Evolutionary conservation across 2,329 filamentous ascomycete species (phyloP).

Genomic region (Botryotinia narcissicola): DNA sequence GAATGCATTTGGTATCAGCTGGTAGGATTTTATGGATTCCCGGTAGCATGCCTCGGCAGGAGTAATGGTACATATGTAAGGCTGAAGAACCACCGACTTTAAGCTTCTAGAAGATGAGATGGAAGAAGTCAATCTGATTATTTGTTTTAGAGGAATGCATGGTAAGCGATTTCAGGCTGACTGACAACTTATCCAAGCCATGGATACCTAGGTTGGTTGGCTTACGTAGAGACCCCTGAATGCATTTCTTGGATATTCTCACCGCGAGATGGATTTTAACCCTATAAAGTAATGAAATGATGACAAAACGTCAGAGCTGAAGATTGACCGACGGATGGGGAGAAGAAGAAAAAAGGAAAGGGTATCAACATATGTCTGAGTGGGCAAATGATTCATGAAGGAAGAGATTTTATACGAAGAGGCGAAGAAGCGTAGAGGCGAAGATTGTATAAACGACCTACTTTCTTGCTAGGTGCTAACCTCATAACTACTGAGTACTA

Average conservation of each 20-base stretch:
- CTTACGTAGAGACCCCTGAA: not conserved
- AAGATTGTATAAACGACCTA: not conserved
- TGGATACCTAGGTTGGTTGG: not conserved
- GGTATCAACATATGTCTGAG: not conserved
- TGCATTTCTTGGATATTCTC: not conserved
- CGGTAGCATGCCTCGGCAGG: conserved; percentile 3
- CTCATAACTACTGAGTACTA: not conserved
- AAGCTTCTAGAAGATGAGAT: conserved; percentile 28
- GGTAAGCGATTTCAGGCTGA: conserved; percentile 6
- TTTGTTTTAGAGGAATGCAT: conserved; percentile 1
- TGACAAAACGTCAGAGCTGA: not conserved
- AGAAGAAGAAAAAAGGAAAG: not conserved
- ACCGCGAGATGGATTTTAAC: not conserved
- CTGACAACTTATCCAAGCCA: not conserved
- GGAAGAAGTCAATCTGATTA: conserved; percentile 31
- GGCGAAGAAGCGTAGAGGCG: not conserved
- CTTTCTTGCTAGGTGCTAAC: not conserved
- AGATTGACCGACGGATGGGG: not conserved
- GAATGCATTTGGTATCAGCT: not conserved
- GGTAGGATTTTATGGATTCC: not conserved
- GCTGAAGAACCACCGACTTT: conserved; percentile 21
- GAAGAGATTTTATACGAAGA: not conserved
- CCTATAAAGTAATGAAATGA: not conserved
- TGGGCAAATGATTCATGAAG: not conserved
- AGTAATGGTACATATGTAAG: conserved; percentile 13